Base-by-base conservation (phyloP, 176 grass and related monocot genomes). In the Oryza rufipogon region DNA sequence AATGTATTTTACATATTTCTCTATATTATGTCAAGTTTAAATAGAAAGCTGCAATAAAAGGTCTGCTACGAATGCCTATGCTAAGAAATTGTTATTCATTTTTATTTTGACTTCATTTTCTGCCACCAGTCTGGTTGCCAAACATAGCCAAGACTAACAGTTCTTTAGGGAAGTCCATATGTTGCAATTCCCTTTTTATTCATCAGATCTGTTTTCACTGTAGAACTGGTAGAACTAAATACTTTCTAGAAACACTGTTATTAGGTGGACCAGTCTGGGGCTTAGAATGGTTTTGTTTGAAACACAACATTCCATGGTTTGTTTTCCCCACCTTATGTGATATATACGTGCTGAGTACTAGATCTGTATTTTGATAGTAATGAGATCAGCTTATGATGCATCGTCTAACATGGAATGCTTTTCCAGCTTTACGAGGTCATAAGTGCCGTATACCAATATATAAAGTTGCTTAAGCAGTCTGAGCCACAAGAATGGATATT, bases 401-500 rank as follows among this genome's bases (percentile, higher is more conserved):
- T 10, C 11, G 79, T 25, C 32, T 51, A 2, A 47, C 16, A 78
- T 87, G 51, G 6, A 83, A 86, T 78, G 47, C 38, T 69, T 80
- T 92, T 82, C 76, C 83, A 98, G 96, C 75, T 89, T 44, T 88
- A 90, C 48, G 85, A 92, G 48, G 93, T 95, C 47, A 92, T 98
- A 81, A 81, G 85, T 51, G 77, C 71, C 63, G 89, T 95, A 61
- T 93, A 93, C 94, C 89, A 98, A 58, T 98, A 95, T 82, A 88
- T 98, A 66, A 92, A 93, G 70, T 73, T 95, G 76, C 83, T 95
- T 78, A 82, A 85, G 58, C 89, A 93, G 83, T 85, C 91, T 77
- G 92, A 93, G 51, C 91, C 89, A 5, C 96, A 98, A 92, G 92
- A 98, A 80, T 98, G 91, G 95, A 89, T 98, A 84, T 98, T 95